Evolutionary conservation across 805 yeast species (phyloP).

Genomic region (Nakazawaea holstii): DNA sequence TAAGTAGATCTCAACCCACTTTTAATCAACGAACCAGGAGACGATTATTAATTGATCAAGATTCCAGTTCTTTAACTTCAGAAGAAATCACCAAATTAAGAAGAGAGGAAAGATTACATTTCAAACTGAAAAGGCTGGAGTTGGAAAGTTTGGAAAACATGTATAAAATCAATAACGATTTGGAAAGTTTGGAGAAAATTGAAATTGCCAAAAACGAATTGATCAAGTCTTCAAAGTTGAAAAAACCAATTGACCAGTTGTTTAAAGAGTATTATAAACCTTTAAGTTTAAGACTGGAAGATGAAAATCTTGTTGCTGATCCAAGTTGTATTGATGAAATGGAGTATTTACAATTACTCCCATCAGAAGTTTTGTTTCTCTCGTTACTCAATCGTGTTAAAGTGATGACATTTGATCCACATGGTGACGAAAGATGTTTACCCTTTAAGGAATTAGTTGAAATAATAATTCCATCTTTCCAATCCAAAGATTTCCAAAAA

Average conservation of each 20-base stretch:
- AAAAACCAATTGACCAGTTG: conserved; percentile 21
- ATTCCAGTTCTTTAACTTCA: conserved; percentile 32
- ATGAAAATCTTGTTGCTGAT: conserved; percentile 25
- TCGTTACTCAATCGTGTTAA: conserved; percentile 34
- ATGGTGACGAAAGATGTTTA: conserved; percentile 37
- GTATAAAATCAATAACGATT: conserved; percentile 19
- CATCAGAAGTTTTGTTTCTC: conserved; percentile 71
- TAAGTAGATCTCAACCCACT: conserved; percentile 89
- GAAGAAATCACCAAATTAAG: conserved; percentile 78
- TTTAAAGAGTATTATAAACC: conserved; percentile 13
- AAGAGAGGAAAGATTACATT: conserved; percentile 63
- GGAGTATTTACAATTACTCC: conserved; percentile 63
- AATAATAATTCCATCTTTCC: conserved; percentile 1
- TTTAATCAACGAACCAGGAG: conserved; percentile 69
- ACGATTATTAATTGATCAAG: conserved; percentile 42
- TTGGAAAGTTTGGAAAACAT: conserved; percentile 44
- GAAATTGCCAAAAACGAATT: conserved; percentile 28
- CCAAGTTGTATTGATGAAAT: conserved; percentile 20
- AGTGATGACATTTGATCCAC: background rate
- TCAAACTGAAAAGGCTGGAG: conserved; percentile 63
- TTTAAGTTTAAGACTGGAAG: conserved; percentile 28
- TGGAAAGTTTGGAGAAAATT: conserved; percentile 26
- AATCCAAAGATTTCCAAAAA: conserved; percentile 32
- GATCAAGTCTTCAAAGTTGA: conserved; percentile 16
- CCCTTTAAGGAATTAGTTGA: background rate